Evolutionary conservation across 225 moss, liverwort and hornwort species (phyloP), one percentile per base, ranked within the genome.

Genomic region (Sphagnum tenellum): DNA sequence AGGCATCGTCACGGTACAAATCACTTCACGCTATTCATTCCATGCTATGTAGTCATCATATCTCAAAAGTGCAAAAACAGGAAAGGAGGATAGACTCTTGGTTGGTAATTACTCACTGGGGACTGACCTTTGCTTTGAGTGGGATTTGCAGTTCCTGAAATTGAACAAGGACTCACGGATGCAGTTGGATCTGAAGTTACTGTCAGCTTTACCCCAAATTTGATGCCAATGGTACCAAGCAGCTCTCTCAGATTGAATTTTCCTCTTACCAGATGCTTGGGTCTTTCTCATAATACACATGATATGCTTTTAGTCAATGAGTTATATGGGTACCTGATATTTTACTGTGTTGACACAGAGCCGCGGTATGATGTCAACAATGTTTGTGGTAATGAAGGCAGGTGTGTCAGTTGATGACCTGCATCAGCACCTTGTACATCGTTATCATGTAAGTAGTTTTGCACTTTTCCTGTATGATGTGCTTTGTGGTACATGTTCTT

Each of bases 1-100:
- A 86, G 84, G 76, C 95, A 95, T 76, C 95, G 95, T 60, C 95
- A 95, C 65, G 85, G 90, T 90, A 77, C 12, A 46, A n/a, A 45
- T n/a, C 49, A 8, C 3, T 45, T 46, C 47, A 12, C 47, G 29
- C 29, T 29, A 0, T 29, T 1, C 29, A 29, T 29, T 29, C 29
- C 29, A 29, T 29, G 29, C 29, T 29, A 29, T 29, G 29, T 29
- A 29, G 29, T 29, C 29, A 29, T 29, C 1, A 29, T 29, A 29
- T 29, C 29, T 29, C 29, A 29, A 29, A 29, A 29, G 29, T 29
- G 29, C 29, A 29, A 29, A 29, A 29, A 29, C 29, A 29, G 29
- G 29, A 29, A 29, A 29, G 29, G 29, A 29, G 29, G 29, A 29
- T 29, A 29, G 29, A 29, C 29, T 29, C 29, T 29, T 29, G 29